Evolutionary conservation across 73 alveolate genomes (phyloP), one percentile per base, ranked within the genome.

Genomic region (Uronychia binucleata): DNA sequence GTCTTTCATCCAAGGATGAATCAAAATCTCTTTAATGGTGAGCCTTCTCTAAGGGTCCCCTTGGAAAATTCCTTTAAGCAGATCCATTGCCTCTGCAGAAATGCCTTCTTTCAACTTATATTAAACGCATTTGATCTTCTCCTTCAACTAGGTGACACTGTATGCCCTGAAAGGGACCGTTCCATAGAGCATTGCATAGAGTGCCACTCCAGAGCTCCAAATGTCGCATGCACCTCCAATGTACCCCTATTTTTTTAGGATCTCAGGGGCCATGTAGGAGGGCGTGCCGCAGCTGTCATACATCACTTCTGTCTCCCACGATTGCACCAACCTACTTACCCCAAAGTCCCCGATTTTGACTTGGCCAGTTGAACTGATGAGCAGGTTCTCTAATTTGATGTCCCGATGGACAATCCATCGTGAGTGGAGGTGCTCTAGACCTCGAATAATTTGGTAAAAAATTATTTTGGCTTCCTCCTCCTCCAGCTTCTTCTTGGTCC

Each of bases 391-490:
- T 77, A 97, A 95, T 87, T 97, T 97, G 28, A 97, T 88, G 89
- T 97, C 99, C 91, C 99, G 87, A 80, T 97, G 99, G 74, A 97
- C 96, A 26, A 96, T 93, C 30, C 88, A 84, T 75, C 91, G 82
- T 28, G 92, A 77, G 80, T 96, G 98, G 75, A 96, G 88, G 59
- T 94, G 88, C 28, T 90, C 88, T 30, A 95, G 82, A 26, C 97
- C 98, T 80, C 86, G 87, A 29, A 96, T 92, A 26, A 96, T 90
- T 80, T 92, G 90, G 57, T 84, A 74, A 67, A 95, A 81, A 59
- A 96, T 88, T 83, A 79, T 79, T 87, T 89, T 92, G 28, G 97
- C 95, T 26, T 93, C 88, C 58, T 88, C 87, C 35, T 94, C 96
- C 28, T 90, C 90, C 29, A 97, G 89, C 77, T 91, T 93, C 25